Base-by-base conservation (phyloP, 1,284 basidiomycete species). In the Athelia psychrophila region DNA sequence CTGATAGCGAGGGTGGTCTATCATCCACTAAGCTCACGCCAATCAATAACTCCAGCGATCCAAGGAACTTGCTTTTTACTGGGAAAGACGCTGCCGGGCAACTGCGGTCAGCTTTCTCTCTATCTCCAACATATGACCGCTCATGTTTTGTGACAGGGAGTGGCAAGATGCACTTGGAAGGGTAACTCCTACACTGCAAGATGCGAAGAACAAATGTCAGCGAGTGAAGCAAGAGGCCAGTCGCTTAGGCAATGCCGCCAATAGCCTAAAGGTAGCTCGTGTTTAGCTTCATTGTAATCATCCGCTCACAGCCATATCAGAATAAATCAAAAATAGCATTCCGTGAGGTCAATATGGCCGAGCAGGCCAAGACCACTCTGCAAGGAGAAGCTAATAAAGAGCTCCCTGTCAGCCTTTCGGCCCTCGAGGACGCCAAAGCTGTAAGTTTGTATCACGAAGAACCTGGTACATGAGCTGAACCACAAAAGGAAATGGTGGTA, bases 311-410 rank as follows among this genome's bases (percentile, higher is more conserved):
- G 22, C 18, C 38, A 42, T 23, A n/a, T 22, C 47, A 77, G 74
- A 38, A 24, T 5, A 60, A 53, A 47, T 65, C 64, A 42, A 64
- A 58, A 36, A 33, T 22, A 15, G 51, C 66, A 20, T 54, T 64
- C 10, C 63, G 68, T 19, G 60, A 60, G 24, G 56, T 72, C 23
- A 61, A 57, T 53, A 52, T 47, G 13, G 58, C 67, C 19, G 76
- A 70, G 61, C 49, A 59, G 12, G 53, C 60, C 6, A 69, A 77
- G 27, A 60, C 64, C n/a, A 61, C 67, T 5, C 60, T 84, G 10
- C 74, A 79, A 54, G 74, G 83, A 22, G 86, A 89, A 58, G 77
- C 83, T 19, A 86, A 87, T 52, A 85, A 91, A 46, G 86, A 88
- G 27, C 73, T 88, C 59, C 90, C 93, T 1, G 81, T 80, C 15